A percentile compares a stretch with the other conserved stretches of the same genome.
These are phyloP conservation scores for Dacryopinax spathularia DNA, from an alignment of 768 basidiomycete species.

Conservation along the genomic window DNA sequence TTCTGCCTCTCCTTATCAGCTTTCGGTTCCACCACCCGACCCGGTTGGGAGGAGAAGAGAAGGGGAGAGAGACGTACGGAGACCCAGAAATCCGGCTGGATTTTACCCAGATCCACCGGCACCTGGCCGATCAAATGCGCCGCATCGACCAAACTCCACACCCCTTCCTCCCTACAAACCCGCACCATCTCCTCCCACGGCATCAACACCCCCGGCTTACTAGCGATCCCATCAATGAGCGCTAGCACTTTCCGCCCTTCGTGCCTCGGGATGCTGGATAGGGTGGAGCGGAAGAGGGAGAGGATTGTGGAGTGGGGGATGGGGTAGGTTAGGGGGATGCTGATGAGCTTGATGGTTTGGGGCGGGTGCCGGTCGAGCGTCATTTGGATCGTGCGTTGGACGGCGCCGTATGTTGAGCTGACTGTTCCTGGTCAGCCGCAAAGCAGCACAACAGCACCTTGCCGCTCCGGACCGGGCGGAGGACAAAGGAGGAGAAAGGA, in stretches of 20 bases:
- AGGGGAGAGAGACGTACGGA: conserved; percentile 37
- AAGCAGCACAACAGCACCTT: neutral
- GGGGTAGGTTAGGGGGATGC: conserved; percentile 42
- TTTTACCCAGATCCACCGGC: conserved; percentile 40
- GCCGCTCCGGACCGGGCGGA: too few species aligned
- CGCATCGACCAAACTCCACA: conserved; percentile 60
- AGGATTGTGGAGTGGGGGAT: conserved; percentile 44
- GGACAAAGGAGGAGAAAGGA: neutral
- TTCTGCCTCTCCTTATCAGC: conserved; percentile 32
- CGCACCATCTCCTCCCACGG: conserved; percentile 61
- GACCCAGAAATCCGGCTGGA: conserved; percentile 61
- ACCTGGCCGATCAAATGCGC: conserved; percentile 65
- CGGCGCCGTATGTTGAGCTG: conserved; percentile 42
- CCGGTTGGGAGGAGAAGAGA: too few species aligned
- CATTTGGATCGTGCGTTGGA: conserved; percentile 36
- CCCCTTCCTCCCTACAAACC: conserved; percentile 47
- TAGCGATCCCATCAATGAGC: conserved; percentile 52
- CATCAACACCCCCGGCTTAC: conserved; percentile 44
- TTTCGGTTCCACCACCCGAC: neutral
- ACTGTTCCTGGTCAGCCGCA: conserved; percentile 23
- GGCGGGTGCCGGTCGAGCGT: conserved; percentile 44
- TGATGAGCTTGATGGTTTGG: conserved; percentile 19
- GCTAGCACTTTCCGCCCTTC: conserved; percentile 40
- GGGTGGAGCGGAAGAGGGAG: conserved; percentile 30
- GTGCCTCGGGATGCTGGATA: conserved; percentile 21